Evolutionary conservation across 1,284 basidiomycete species (phyloP).

Genomic region (Boletus semigastroideus): DNA sequence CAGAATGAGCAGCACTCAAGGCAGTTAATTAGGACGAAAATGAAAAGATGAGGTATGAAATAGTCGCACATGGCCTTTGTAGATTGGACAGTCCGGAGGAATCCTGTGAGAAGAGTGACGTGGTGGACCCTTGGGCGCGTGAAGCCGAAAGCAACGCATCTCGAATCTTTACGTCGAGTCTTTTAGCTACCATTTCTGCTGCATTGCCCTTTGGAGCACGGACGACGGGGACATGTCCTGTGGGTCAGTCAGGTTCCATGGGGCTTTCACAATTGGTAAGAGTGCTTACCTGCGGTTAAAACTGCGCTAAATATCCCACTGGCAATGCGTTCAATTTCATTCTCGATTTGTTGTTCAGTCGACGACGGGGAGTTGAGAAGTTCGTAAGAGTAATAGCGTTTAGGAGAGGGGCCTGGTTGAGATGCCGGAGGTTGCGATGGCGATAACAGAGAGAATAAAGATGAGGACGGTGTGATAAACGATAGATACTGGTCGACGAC

Average conservation of each 20-base stretch:
- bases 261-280: not conserved
- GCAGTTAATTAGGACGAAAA: conserved; percentile 10
- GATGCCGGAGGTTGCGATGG: conserved; percentile 35
- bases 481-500: conserved; percentile 97
- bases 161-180: conserved; percentile 89
- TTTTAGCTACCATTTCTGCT: conserved; percentile 97
- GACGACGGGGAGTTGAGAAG: conserved; percentile 93
- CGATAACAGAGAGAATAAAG: conserved; percentile 89
- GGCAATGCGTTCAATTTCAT: conserved; percentile 91
- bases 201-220: conserved; percentile 95
- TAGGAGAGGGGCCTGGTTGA: conserved; percentile 36
- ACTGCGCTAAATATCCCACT: conserved; percentile 91
- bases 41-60: not conserved
- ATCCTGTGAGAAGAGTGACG: conserved; percentile 71
- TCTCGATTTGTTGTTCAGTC: conserved; percentile 89
- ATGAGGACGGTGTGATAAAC: conserved; percentile 92
- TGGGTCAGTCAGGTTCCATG: not conserved
- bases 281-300: conserved; percentile 79
- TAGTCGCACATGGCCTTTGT: conserved; percentile 75
- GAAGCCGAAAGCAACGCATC: conserved; percentile 88
- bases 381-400: conserved; percentile 62
- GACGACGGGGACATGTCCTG: conserved; percentile 93
- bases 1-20: conserved; percentile 83
- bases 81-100: conserved; percentile 69
- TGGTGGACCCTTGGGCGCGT: conserved; percentile 52